Conservation (phyloP, 345 rosid genomes). For the Passiflora organensis region DNA sequence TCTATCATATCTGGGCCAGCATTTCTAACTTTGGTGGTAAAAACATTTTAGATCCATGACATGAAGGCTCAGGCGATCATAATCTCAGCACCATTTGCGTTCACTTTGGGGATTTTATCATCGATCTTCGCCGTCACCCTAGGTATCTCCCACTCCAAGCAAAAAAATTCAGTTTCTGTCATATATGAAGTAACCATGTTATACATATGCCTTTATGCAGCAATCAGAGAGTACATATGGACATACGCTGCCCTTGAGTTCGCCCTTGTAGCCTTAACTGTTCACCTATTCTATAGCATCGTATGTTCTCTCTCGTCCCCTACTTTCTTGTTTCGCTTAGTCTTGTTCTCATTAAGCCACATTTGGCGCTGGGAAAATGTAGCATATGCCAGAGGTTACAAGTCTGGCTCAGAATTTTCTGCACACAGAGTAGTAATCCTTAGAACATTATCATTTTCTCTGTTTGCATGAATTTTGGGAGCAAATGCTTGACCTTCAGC, state of each 20-base stretch:
- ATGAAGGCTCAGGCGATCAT: constrained; percentile 62
- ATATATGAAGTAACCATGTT: neutral
- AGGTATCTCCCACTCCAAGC: constrained; percentile 43
- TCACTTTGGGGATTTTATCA: constrained; percentile 63
- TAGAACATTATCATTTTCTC: too few species aligned
- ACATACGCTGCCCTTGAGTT: constrained; percentile 89
- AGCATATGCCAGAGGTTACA: too few species aligned
- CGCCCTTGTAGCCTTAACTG: constrained; percentile 57
- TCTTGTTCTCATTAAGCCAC: too few species aligned
- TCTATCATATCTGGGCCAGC: neutral
- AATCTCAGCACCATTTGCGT: constrained; percentile 79
- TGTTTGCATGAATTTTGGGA: too few species aligned
- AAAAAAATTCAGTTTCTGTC: neutral
- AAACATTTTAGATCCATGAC: constrained; percentile 48
- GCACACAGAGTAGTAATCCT: too few species aligned
- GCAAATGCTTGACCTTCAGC: neutral
- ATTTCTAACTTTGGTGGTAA: constrained; percentile 8
- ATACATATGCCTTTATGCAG: constrained; percentile 33
- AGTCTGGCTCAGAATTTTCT: too few species aligned
- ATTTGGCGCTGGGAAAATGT: too few species aligned
- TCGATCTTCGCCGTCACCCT: constrained; percentile 64
- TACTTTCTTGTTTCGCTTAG: too few species aligned
- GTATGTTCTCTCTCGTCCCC: constrained; percentile 33
- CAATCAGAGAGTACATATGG: constrained; percentile 81
- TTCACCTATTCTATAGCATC: constrained; percentile 51